Percentiles rank a stretch among this genome's conserved stretches.
These are phyloP conservation scores for Amphibolis antarctica DNA, from an alignment of 106 monocot species.

Conservation along the genomic window DNA sequence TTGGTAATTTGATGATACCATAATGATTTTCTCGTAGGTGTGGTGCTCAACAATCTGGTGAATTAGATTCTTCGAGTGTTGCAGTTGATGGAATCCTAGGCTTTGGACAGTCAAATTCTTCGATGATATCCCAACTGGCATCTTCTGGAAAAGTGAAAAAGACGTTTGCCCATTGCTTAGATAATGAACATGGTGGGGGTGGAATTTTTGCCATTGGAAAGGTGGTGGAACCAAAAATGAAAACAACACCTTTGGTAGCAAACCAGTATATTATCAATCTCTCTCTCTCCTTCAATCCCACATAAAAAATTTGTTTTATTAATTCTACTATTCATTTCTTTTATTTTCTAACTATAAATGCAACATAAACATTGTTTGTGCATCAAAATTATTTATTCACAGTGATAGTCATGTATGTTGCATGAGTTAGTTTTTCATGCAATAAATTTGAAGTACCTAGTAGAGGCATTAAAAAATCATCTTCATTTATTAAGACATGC, in stretches of 20 bases:
- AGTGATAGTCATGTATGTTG: no score
- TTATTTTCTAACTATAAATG: no score
- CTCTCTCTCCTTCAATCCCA: no score
- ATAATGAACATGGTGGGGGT: conserved; percentile 73
- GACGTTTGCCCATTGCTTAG: conserved; percentile 89
- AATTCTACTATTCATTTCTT: no score
- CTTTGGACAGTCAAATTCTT: conserved; percentile 86
- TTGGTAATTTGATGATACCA: neutral
- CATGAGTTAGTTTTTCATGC: no score
- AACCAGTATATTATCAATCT: conserved; percentile 36
- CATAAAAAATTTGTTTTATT: no score
- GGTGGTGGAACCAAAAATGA: conserved; percentile 81
- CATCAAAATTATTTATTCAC: no score
- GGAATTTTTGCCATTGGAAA: conserved; percentile 90
- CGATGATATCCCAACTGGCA: conserved; percentile 77
- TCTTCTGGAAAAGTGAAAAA: conserved; percentile 71
- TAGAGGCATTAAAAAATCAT: no score
- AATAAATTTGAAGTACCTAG: no score
- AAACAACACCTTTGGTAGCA: conserved; percentile 75
- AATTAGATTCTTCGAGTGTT: conserved; percentile 60
- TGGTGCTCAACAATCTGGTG: conserved; percentile 56
- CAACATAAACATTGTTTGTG: no score
- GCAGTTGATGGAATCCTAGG: conserved; percentile 93
- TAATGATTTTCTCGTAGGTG: conserved; percentile 27
- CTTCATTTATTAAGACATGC: no score